Conservation (phyloP, 352 stramenopile species). For the Globisporangium nunn region DNA sequence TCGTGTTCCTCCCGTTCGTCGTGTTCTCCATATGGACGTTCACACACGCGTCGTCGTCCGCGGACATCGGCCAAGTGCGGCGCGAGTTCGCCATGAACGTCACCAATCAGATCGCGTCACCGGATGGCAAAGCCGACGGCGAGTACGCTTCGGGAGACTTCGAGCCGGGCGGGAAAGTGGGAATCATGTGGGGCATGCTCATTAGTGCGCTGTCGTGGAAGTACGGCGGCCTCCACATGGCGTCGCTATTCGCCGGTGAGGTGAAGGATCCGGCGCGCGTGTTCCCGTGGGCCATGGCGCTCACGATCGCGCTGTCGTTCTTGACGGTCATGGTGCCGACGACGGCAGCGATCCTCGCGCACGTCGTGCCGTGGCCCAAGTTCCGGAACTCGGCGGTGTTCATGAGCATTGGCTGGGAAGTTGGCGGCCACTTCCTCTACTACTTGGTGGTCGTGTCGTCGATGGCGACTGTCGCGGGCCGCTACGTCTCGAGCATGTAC, state of each 20-base stretch:
- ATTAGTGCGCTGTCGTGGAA: slow-evolving; percentile 93
- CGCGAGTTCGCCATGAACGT: slow-evolving; percentile 3
- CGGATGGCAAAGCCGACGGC: background rate
- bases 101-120: background rate
- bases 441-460: background rate
- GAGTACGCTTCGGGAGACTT: background rate
- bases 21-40: slow-evolving; percentile 19
- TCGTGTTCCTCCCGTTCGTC: slow-evolving; percentile 12
- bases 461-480: slow-evolving; percentile 37
- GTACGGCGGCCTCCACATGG: slow-evolving; percentile 85
- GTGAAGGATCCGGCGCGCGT: slow-evolving; percentile 57
- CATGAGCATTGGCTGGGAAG: background rate
- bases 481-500: slow-evolving; percentile 85
- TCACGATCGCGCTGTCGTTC: slow-evolving; percentile 53
- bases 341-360: slow-evolving; percentile 44
- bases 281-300: slow-evolving; percentile 69
- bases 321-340: slow-evolving; percentile 79
- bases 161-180: slow-evolving; percentile 3
- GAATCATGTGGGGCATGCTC: slow-evolving; percentile 51
- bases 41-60: background rate
- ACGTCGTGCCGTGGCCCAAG: background rate
- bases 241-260: slow-evolving; percentile 80
- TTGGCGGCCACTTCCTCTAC: slow-evolving; percentile 5
- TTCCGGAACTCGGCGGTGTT: background rate
- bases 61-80: slow-evolving; percentile 2